Evolutionary conservation across 345 rosid species (phyloP).

Genomic region (Citrus australasica): DNA sequence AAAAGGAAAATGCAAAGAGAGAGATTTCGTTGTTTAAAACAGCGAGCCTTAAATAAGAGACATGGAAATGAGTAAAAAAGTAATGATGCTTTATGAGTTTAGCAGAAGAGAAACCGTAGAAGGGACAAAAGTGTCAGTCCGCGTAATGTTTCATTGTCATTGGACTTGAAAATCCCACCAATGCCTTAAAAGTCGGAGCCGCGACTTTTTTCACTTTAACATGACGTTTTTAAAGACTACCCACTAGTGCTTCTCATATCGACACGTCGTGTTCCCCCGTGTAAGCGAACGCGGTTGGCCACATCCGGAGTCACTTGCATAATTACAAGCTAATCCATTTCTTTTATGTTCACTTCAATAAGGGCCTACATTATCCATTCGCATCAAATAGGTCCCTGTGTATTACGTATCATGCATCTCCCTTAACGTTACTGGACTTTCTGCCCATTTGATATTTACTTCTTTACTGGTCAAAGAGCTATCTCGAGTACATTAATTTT

Average conservation of each 20-base stretch:
- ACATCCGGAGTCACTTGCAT: neutral
- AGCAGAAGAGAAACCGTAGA: neutral
- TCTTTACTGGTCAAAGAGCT: no score
- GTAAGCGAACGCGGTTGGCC: neutral
- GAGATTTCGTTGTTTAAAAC: neutral
- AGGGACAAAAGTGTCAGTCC: neutral
- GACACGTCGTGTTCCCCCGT: neutral
- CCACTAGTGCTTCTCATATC: neutral
- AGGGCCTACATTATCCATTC: neutral
- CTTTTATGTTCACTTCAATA: neutral
- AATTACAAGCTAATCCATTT: neutral
- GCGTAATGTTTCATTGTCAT: neutral
- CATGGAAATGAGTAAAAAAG: neutral
- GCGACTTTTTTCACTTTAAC: neutral
- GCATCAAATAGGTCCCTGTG: neutral
- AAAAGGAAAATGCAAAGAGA: neutral
- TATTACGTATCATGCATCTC: neutral
- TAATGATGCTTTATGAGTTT: no score
- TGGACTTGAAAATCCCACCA: neutral
- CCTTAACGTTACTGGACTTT: neutral
- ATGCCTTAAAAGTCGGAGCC: neutral
- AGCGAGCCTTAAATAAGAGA: neutral
- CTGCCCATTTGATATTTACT: no score
- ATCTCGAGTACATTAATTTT: no score
- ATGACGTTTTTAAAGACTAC: neutral